Conservation (phyloP, 371 early-diverging fungal genomes). For the Astathelohania contejeani region DNA sequence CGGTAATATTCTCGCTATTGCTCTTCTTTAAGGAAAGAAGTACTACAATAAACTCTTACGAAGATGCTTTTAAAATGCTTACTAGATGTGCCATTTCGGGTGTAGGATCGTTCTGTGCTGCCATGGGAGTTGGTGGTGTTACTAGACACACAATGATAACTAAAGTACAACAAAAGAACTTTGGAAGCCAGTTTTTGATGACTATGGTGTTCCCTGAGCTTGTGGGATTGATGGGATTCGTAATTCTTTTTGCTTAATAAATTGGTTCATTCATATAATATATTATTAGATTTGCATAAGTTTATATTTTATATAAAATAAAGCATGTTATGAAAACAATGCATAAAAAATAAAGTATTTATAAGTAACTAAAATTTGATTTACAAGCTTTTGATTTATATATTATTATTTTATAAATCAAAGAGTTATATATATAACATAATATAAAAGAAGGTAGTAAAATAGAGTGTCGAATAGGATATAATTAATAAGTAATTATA, state of each 20-base stretch:
- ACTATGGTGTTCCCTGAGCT: conserved; percentile 51
- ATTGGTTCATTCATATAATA: no score
- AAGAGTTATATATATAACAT: no score
- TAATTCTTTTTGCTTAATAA: conserved; percentile 8
- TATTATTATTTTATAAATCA: no score
- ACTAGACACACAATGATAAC: conserved; percentile 44
- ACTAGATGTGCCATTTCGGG: conserved; percentile 44
- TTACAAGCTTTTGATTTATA: no score
- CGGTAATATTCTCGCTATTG: conserved; percentile 44
- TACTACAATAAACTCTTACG: conserved; percentile 13
- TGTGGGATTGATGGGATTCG: conserved; percentile 44
- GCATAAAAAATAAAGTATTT: no score
- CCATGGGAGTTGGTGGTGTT: conserved; percentile 43
- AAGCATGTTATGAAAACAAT: no score
- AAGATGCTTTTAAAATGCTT: conserved; percentile 24
- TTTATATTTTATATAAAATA: no score
- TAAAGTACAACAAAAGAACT: conserved; percentile 50
- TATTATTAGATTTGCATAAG: no score
- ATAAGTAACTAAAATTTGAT: no score
- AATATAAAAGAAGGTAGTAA: no score
- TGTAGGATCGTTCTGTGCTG: conserved; percentile 38
- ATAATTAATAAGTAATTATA: no score
- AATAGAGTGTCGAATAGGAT: no score
- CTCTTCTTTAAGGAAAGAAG: conserved; percentile 38
- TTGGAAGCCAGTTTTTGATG: conserved; percentile 43